Percentiles rank a stretch among this genome's conserved stretches.
Conservation (phyloP, 2,329 filamentous ascomycete genomes). For the Phyllosticta ampelicida region DNA sequence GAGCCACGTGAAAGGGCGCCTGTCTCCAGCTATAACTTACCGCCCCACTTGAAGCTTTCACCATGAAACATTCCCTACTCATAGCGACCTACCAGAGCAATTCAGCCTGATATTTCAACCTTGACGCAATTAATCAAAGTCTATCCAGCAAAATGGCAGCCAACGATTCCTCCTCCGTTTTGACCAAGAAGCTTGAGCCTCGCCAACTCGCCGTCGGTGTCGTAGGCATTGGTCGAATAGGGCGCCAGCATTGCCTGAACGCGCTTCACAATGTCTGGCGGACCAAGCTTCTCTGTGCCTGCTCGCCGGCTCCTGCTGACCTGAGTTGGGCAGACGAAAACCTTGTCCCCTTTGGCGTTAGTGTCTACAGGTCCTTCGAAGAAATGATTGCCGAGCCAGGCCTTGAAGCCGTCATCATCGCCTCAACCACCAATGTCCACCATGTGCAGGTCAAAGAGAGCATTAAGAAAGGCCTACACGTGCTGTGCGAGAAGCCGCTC, state of each 20-base stretch:
- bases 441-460: constrained; percentile 24
- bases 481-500: constrained; percentile 32
- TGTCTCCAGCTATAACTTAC: neutral
- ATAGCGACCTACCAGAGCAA: neutral
- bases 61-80: neutral
- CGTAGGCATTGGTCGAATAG: constrained; percentile 44
- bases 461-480: constrained; percentile 26
- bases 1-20: neutral
- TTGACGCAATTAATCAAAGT: neutral
- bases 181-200: constrained; percentile 8
- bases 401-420: constrained; percentile 33
- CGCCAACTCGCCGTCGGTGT: constrained; percentile 32
- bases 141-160: neutral
- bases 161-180: neutral
- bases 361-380: constrained; percentile 36
- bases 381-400: constrained; percentile 35
- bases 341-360: constrained; percentile 35
- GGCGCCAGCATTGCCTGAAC: constrained; percentile 41
- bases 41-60: neutral
- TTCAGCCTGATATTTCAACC: neutral
- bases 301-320: constrained; percentile 36
- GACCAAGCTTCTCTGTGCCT: constrained; percentile 41
- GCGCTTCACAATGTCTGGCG: constrained; percentile 37
- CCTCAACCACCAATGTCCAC: constrained; percentile 26
- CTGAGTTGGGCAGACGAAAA: constrained; percentile 35